Evolutionary conservation across 495 filamentous ascomycete genomes (phyloP).

Genomic region (Haplographium delicatum): DNA sequence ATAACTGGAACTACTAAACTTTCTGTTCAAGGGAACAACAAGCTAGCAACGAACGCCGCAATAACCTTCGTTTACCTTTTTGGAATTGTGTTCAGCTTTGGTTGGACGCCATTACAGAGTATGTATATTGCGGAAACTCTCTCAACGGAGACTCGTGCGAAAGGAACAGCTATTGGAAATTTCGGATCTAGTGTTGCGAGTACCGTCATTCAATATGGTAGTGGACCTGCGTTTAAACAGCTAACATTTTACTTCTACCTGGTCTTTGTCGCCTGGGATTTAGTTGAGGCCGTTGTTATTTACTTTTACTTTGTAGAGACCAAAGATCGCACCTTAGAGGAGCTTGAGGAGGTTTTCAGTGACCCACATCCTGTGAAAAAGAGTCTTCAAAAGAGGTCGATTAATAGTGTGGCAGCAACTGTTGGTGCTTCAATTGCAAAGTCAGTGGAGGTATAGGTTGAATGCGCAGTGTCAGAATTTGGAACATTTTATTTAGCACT

Average conservation of each 20-base stretch:
- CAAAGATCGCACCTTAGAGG: slow-evolving; percentile 44
- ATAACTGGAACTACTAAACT: slow-evolving; percentile 43
- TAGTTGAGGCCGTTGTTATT: slow-evolving; percentile 14
- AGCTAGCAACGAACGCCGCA: slow-evolving; percentile 32
- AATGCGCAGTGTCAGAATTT: too few species aligned
- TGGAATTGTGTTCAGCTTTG: slow-evolving; percentile 56
- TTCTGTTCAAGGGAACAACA: slow-evolving; percentile 16
- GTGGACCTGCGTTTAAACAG: slow-evolving; percentile 48
- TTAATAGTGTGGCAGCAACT: slow-evolving; percentile 23
- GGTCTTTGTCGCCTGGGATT: slow-evolving; percentile 18
- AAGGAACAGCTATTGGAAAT: slow-evolving; percentile 47
- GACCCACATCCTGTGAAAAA: slow-evolving; percentile 46
- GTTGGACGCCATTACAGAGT: slow-evolving; percentile 57
- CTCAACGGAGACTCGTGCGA: slow-evolving; percentile 50
- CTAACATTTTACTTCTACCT: slow-evolving; percentile 53
- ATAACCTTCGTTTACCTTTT: slow-evolving; percentile 59
- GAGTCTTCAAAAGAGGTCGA: slow-evolving; percentile 40
- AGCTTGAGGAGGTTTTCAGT: slow-evolving; percentile 59
- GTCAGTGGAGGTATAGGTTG: neutral
- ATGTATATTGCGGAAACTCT: slow-evolving; percentile 59
- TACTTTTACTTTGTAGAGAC: slow-evolving; percentile 21
- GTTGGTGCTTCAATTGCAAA: slow-evolving; percentile 1
- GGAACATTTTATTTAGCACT: too few species aligned
- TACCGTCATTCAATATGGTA: slow-evolving; percentile 39
- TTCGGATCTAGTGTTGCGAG: slow-evolving; percentile 33